Evolutionary conservation across 2,329 filamentous ascomycete genomes (phyloP).

Genomic region (Beauveria medogensis): DNA sequence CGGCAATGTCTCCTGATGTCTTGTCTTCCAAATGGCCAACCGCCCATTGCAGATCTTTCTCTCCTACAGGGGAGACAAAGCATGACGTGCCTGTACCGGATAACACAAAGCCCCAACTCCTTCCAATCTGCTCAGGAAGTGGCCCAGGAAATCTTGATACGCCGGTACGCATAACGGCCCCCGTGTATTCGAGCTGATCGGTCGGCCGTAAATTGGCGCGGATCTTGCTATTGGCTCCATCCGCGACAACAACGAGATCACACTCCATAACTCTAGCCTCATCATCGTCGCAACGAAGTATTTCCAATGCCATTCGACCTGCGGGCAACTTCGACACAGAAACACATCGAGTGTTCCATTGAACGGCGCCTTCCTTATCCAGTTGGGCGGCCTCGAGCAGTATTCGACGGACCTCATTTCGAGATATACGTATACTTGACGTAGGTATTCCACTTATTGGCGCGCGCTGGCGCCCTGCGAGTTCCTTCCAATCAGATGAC

Average conservation of each 20-base stretch:
- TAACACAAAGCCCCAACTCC: constrained; percentile 34
- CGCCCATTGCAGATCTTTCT: constrained; percentile 33
- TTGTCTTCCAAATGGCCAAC: constrained; percentile 26
- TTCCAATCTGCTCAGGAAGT: constrained; percentile 25
- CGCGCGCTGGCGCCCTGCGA: constrained; percentile 23
- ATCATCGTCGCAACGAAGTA: constrained; percentile 9
- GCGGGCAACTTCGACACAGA: constrained; percentile 16
- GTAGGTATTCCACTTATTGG: constrained; percentile 27
- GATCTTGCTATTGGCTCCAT: constrained; percentile 36
- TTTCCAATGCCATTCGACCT: constrained; percentile 18
- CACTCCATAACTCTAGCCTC: constrained; percentile 20
- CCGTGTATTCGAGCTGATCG: constrained; percentile 31
- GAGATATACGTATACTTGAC: constrained; percentile 27
- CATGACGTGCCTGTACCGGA: constrained; percentile 31
- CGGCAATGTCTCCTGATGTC: constrained; percentile 11
- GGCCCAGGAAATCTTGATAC: constrained; percentile 26
- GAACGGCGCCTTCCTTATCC: constrained; percentile 14
- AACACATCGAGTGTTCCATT: constrained; percentile 22
- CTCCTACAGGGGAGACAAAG: constrained; percentile 37
- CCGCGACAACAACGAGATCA: constrained; percentile 37
- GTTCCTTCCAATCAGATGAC: constrained; percentile 28
- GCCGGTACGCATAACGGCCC: constrained; percentile 31
- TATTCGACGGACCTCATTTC: constrained; percentile 27
- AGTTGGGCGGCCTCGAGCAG: constrained; percentile 22
- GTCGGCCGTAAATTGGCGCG: constrained; percentile 29